A percentile compares a stretch with the other conserved stretches of the same genome.
These are phyloP conservation scores for Penicillium crystallinum DNA, from an alignment of 495 filamentous ascomycete species.

Conservation along the genomic window DNA sequence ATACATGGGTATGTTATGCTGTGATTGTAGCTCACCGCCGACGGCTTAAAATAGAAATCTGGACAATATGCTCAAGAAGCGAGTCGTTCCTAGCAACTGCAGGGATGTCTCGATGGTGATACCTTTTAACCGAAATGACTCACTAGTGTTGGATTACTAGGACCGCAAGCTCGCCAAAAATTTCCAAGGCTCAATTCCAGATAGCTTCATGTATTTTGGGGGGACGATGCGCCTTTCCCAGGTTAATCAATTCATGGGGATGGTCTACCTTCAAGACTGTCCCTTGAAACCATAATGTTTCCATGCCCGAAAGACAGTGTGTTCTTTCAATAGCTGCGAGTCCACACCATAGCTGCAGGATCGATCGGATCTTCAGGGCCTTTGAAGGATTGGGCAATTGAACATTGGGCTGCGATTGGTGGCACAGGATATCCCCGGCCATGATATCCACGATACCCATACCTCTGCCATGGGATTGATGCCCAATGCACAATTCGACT, in stretches of 20 bases:
- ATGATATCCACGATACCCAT: not conserved
- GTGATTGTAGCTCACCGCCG: too few relatives aligned
- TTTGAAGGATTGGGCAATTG: conserved; percentile 2
- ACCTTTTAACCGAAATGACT: not conserved
- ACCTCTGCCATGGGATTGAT: not conserved
- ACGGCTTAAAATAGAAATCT: not conserved
- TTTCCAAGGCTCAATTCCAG: not conserved
- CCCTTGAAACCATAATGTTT: not conserved
- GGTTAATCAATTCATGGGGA: not conserved
- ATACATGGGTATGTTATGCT: too few relatives aligned
- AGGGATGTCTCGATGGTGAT: not conserved
- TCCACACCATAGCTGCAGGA: too few relatives aligned
- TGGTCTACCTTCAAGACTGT: not conserved
- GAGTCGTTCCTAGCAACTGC: not conserved
- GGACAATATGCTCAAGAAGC: not conserved
- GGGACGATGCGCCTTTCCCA: too few relatives aligned
- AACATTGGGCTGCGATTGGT: conserved; percentile 10
- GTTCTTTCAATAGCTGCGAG: not conserved
- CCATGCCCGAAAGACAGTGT: not conserved
- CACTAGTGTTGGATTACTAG: not conserved
- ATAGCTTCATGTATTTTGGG: too few relatives aligned
- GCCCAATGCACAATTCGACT: not conserved
- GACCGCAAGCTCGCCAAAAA: not conserved
- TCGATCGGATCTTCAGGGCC: not conserved
- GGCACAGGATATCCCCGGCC: conserved; percentile 1